Evolutionary conservation across 192 early-diverging fungal species (phyloP), one percentile per base, ranked within the genome.

Genomic region (Cladochytrium replicatum): DNA sequence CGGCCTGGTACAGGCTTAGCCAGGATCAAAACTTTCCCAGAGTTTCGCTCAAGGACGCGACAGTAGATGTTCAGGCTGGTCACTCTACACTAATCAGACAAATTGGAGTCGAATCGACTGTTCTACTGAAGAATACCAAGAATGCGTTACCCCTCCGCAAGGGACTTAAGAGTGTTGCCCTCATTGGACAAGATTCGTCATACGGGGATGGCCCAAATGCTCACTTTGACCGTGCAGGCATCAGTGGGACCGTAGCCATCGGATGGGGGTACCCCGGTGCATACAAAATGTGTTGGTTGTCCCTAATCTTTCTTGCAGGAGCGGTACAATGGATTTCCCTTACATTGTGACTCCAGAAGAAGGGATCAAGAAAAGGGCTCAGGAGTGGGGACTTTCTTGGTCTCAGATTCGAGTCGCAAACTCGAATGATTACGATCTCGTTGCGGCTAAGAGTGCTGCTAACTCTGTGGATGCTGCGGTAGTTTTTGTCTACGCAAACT

Each of bases 181-280:
- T 37, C 17, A 17, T 37, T 13, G 34, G 34, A 37, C 17, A 13
- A 17, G 34, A 37, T 37, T 13, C 34, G 34, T 13, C 13, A 13
- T 17, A 13, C 34, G 34, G 34, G 17, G 34, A 13, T 37, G 34
- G 34, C 13, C 34, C 34, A 37, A 37, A 37, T 17, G 13, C 17
- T 37, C 17, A 13, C 34, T 37, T 17, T 37, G 34, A 37, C 34
- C 34, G 34, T 17, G 34, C 34, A 13, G 34, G 34, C 17, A 13
- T 37, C 13, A 37, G 29, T 41, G 28, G 68, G 68, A 29, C 29
- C 69, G 26, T 64, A 67, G 27, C 49, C 68, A 51, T 46, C 30
- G n/a, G 58, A 57, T 53, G 55, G 54, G 11, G 61, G 61, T 44
- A 50, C 43, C 8, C 17, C 34, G 13, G n/a, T n/a, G n/a, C n/a